A percentile compares a stretch with the other conserved stretches of the same genome.
These are phyloP conservation scores for Thoreauomyces humboldtii DNA, from an alignment of 192 early-diverging fungal genomes.

Conservation along the genomic window DNA sequence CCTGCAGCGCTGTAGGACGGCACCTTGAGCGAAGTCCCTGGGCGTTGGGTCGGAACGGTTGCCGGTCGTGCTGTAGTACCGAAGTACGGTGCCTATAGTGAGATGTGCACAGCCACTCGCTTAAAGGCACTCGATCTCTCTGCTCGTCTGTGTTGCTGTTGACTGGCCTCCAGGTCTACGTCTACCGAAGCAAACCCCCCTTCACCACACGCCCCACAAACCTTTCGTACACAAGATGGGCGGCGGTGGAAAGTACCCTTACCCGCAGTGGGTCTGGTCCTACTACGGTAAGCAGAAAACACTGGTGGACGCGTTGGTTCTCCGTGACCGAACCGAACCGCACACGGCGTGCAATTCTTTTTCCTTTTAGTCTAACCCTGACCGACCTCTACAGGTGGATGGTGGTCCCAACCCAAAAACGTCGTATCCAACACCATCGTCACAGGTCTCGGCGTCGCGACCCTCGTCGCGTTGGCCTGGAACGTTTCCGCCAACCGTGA, in stretches of 20 bases:
- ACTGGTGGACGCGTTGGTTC: neutral
- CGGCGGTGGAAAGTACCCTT: slow-evolving; percentile 42
- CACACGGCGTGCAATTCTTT: neutral
- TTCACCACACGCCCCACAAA: no score
- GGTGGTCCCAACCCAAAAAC: slow-evolving; percentile 45
- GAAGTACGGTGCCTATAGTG: no score
- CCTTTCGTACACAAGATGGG: slow-evolving; percentile 33
- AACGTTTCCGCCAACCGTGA: slow-evolving; percentile 39
- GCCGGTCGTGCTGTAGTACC: no score
- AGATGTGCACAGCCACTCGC: no score
- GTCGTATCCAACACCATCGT: slow-evolving; percentile 35
- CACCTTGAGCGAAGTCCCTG: no score
- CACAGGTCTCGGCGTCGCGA: slow-evolving; percentile 28
- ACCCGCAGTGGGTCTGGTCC: slow-evolving; percentile 48
- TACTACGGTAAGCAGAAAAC: slow-evolving; percentile 3
- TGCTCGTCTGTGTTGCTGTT: no score
- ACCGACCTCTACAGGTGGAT: slow-evolving; percentile 36
- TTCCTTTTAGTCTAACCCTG: neutral
- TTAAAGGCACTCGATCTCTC: no score
- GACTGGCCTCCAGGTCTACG: no score
- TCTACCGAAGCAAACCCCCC: no score
- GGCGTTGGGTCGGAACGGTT: no score
- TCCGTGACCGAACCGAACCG: neutral
- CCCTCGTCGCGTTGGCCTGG: slow-evolving; percentile 27
- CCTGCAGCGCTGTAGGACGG: no score